Evolutionary conservation across 306 rosid genomes (phyloP).

Genomic region (Benincasa hispida): DNA sequence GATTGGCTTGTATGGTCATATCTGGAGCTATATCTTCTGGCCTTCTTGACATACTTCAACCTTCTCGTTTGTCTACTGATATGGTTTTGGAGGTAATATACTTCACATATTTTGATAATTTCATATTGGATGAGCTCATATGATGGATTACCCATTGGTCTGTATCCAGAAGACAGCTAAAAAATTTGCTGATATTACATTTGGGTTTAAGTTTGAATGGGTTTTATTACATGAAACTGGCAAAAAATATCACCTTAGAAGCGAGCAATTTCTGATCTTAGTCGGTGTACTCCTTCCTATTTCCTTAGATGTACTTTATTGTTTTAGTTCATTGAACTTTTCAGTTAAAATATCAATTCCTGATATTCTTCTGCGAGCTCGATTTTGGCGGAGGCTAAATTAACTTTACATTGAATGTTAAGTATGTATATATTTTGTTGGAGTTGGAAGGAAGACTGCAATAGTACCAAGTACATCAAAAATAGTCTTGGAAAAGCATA

Average conservation of each 20-base stretch:
- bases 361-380: not conserved
- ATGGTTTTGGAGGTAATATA: conserved; percentile 43
- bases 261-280: not conserved
- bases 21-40: conserved; percentile 45
- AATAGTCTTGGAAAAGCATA: not conserved
- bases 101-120: not conserved
- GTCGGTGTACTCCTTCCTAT: not conserved
- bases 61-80: conserved; percentile 52
- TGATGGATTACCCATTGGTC: not conserved
- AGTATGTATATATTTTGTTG: not conserved
- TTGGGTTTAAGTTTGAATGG: not conserved
- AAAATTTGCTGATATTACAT: not conserved
- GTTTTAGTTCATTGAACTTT: not conserved
- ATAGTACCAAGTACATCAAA: not conserved
- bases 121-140: not conserved
- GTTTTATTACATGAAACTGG: not conserved
- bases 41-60: conserved; percentile 80
- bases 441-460: not conserved
- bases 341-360: not conserved
- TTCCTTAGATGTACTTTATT: not conserved
- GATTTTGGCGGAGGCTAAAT: not conserved
- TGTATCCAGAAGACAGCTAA: not conserved
- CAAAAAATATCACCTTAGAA: not conserved
- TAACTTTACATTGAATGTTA: not conserved
- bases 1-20: conserved; percentile 87